These are phyloP conservation scores for Fusarium coffeatum DNA, from an alignment of 2,329 filamentous ascomycete genomes.

Conservation along the genomic window DNA sequence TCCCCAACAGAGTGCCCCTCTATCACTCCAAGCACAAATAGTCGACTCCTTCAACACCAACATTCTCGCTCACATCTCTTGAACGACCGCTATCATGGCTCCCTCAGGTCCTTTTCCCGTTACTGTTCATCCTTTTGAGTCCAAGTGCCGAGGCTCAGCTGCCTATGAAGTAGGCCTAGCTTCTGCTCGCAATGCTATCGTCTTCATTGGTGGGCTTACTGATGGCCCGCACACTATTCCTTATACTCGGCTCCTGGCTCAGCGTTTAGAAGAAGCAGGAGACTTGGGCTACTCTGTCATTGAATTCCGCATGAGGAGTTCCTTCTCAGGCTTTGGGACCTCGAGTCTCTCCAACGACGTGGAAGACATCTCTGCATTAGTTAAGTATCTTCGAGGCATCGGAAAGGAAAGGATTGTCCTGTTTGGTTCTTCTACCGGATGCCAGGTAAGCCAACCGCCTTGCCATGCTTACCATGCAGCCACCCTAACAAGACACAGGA, in stretches of 20 bases:
- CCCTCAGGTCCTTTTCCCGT: slow-evolving; percentile 54
- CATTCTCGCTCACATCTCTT: not conserved
- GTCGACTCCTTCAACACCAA: not conserved
- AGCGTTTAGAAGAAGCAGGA: slow-evolving; percentile 53
- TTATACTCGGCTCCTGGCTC: slow-evolving; percentile 64
- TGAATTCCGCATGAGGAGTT: slow-evolving; percentile 66
- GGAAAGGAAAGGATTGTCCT: slow-evolving; percentile 65
- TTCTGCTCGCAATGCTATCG: slow-evolving; percentile 66
- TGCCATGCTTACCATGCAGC: not conserved
- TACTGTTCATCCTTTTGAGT: slow-evolving; percentile 60
- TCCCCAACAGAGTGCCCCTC: not conserved
- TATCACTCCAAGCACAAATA: not conserved
- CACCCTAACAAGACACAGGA: slow-evolving; percentile 55
- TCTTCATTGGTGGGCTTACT: slow-evolving; percentile 77
- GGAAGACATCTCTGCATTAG: slow-evolving; percentile 63
- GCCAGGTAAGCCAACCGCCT: slow-evolving; percentile 56
- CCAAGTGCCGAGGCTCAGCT: slow-evolving; percentile 54
- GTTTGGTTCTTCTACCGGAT: slow-evolving; percentile 70
- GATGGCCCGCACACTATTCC: slow-evolving; percentile 75
- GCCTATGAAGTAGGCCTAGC: slow-evolving; percentile 61
- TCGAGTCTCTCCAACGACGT: slow-evolving; percentile 64
- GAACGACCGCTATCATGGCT: slow-evolving; percentile 40
- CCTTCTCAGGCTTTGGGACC: slow-evolving; percentile 65
- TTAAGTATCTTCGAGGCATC: slow-evolving; percentile 64
- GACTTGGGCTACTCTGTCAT: slow-evolving; percentile 64